Percentiles rank a stretch among this genome's conserved stretches.
Conservation (phyloP, 345 rosid species). For the Camelina neglecta region DNA sequence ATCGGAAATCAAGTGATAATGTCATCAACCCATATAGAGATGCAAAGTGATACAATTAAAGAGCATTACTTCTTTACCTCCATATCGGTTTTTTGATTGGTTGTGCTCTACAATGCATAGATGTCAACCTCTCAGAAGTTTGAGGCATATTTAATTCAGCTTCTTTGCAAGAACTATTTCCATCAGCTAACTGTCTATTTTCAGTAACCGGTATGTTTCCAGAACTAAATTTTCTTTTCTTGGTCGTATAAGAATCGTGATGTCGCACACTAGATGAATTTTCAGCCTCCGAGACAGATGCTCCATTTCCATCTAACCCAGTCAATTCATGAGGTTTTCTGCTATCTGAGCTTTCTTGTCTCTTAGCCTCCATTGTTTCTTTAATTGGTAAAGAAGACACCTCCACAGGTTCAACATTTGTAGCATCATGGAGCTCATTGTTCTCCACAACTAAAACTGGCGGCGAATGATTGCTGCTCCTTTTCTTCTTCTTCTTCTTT, state of each 20-base stretch:
- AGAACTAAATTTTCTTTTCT: not conserved
- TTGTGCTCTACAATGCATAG: conserved; percentile 45
- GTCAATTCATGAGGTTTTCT: conserved; percentile 17
- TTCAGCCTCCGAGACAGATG: conserved; percentile 10
- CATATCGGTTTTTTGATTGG: conserved; percentile 62
- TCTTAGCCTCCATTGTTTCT: not conserved
- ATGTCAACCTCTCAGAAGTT: not conserved
- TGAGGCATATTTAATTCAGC: conserved; percentile 35
- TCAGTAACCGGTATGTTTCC: conserved; percentile 3
- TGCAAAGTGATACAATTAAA: not conserved
- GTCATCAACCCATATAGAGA: not conserved
- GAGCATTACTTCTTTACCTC: conserved; percentile 52
- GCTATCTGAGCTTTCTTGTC: not conserved
- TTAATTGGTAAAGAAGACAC: not conserved
- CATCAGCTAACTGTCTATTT: conserved; percentile 8
- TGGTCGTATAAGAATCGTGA: conserved; percentile 6
- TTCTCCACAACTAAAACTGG: not conserved
- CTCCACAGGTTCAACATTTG: conserved; percentile 12
- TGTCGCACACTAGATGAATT: conserved; percentile 19
- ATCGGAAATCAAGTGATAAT: conserved; percentile 23
- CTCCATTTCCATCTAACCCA: not conserved
- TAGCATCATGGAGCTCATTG: not conserved
- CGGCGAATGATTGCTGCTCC: not conserved
- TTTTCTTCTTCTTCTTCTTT: not conserved
- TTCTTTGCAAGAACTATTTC: conserved; percentile 18